A percentile compares a stretch with the other conserved stretches of the same genome.
Evolutionary conservation across 805 yeast genomes (phyloP).

Genomic region (Lachancea sp.): DNA sequence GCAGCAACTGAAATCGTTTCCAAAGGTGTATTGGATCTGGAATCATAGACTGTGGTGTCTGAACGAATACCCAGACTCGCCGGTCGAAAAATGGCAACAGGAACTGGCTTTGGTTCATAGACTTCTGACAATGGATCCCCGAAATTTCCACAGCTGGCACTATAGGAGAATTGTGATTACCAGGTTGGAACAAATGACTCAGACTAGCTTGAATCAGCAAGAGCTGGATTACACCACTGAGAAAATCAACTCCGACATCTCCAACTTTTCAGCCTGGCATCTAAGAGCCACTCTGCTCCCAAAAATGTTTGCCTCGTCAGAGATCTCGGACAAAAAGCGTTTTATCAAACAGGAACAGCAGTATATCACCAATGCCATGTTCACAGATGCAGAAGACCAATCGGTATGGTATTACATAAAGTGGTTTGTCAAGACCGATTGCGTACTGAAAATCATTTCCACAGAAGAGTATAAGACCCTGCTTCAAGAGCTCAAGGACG

Average conservation of each 20-base stretch:
- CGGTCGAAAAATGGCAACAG: conserved; percentile 47
- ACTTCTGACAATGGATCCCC: conserved; percentile 61
- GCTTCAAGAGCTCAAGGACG: conserved; percentile 40
- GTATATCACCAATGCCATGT: conserved; percentile 74
- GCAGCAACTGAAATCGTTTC: conserved; percentile 53
- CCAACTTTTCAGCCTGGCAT: conserved; percentile 96
- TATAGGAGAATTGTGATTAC: conserved; percentile 71
- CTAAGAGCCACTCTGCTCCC: conserved; percentile 70
- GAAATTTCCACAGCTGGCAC: conserved; percentile 96
- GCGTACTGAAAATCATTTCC: conserved; percentile 22
- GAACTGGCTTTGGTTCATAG: conserved; percentile 68
- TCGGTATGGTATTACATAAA: conserved; percentile 85
- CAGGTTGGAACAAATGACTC: conserved; percentile 19
- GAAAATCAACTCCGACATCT: conserved; percentile 75
- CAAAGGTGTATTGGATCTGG: conserved; percentile 98
- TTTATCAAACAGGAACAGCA: conserved; percentile 54
- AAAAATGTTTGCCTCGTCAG: conserved; percentile 35
- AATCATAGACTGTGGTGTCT: conserved; percentile 84
- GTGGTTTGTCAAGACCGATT: conserved; percentile 55
- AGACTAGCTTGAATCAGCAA: conserved; percentile 29
- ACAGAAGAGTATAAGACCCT: conserved; percentile 33
- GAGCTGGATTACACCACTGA: conserved; percentile 76
- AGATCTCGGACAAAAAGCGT: conserved; percentile 18
- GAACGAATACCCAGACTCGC: conserved; percentile 41
- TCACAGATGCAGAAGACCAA: conserved; percentile 90